Evolutionary conservation across 129 eudicot species (phyloP), one percentile per base, ranked within the genome.

Genomic region (Flaveria linearis): DNA sequence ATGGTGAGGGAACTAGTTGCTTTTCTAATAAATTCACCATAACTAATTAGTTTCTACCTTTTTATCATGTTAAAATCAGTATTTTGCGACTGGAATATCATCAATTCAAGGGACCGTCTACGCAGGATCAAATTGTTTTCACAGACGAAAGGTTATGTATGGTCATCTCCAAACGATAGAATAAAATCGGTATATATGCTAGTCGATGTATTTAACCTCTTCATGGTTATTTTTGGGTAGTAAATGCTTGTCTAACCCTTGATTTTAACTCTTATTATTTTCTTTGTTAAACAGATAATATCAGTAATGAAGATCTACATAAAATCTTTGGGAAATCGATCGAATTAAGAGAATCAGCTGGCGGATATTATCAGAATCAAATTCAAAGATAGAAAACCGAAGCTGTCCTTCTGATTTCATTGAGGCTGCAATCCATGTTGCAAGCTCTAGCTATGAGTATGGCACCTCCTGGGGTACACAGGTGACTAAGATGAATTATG

Each of bases 381-480:
- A 69, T 25, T 5, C 50, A 62, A 63, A 25, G 50, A 63, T 22
- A 9, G 49, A 72, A 9, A 46, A 28, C 14, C 39, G 2, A 13
- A 62, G 7, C 6, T 41, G 74, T 47, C 87, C 82, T 14, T 75
- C 78, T 7, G 57, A 56, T 84, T 78, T 75, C 15, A 15, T 80
- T 72, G 86, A 81, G 20, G 79, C 81, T 20, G 83, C 93, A 82
- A 68, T 15, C 7, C 72, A 72, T 26, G 83, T 88, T 73, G 86
- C 89, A 11, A 58, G 81, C 1, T 88, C 85, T 70, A 70, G 71
- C 68, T 90, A 90, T 13, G 96, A 90, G 63, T 69, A 80, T 33
- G 88, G 82, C 50, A 86, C 96, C 57, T 10, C 17, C 1, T 90
- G 93, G 91, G 93, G 96, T 0, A 76, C 25, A 50, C 69, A 88